A percentile compares a stretch with the other conserved stretches of the same genome.
These are phyloP conservation scores for Immersiporthe knoxdaviesiana DNA, from an alignment of 2,329 filamentous ascomycete genomes.

Conservation along the genomic window DNA sequence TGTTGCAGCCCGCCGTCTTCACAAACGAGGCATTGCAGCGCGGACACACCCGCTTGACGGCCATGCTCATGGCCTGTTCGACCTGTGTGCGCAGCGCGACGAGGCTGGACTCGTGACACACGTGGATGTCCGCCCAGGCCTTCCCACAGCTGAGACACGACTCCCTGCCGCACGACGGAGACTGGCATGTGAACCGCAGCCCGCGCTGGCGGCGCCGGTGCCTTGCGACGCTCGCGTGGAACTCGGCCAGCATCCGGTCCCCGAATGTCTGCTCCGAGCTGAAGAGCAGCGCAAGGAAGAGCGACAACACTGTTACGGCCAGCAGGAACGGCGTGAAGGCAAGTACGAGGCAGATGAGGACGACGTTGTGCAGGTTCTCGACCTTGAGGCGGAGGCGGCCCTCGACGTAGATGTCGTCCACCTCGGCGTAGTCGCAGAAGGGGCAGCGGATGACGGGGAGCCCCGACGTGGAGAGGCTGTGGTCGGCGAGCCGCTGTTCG, in stretches of 20 bases:
- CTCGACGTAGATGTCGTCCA: conserved; percentile 74
- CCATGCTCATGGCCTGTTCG: conserved; percentile 90
- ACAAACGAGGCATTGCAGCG: conserved; percentile 90
- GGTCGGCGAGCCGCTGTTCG: conserved; percentile 77
- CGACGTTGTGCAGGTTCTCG: conserved; percentile 51
- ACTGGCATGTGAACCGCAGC: conserved; percentile 76
- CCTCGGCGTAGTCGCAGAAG: conserved; percentile 89
- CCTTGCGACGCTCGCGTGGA: conserved; percentile 65
- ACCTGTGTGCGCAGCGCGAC: conserved; percentile 85
- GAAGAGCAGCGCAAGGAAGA: conserved; percentile 49
- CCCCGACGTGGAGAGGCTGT: conserved; percentile 72
- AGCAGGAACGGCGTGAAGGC: conserved; percentile 60
- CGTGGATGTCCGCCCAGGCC: conserved; percentile 84
- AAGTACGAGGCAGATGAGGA: conserved; percentile 57
- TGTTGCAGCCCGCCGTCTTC: conserved; percentile 94
- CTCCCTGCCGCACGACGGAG: conserved; percentile 65
- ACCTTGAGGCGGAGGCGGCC: conserved; percentile 60
- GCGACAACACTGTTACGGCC: conserved; percentile 52
- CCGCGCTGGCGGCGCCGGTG: conserved; percentile 72
- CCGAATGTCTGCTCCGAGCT: conserved; percentile 48
- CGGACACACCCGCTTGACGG: conserved; percentile 93
- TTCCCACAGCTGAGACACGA: conserved; percentile 86
- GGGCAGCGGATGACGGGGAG: conserved; percentile 82
- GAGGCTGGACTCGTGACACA: conserved; percentile 83
- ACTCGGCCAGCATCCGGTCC: conserved; percentile 47